Conservation (phyloP, 345 rosid genomes). For the Alliaria petiolata region DNA sequence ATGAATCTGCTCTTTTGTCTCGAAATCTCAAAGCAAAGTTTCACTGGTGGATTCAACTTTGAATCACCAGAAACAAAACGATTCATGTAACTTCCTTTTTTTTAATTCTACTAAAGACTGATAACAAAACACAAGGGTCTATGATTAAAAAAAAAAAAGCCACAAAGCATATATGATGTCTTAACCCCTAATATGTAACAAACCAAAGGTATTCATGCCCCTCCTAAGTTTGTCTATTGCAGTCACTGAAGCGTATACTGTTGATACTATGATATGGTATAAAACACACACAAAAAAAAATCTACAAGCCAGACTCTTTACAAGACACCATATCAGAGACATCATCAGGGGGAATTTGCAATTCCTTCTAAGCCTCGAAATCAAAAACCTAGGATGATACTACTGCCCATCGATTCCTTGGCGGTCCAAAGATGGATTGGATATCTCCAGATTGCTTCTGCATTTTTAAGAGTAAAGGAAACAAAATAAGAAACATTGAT, state of each 20-base stretch:
- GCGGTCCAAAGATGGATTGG: conserved; percentile 4
- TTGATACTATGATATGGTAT: conserved; percentile 8
- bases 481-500: background rate
- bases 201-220: background rate
- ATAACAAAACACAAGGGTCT: background rate
- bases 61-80: background rate
- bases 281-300: background rate
- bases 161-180: conserved; percentile 3
- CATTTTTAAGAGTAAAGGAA: background rate
- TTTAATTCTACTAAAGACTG: background rate
- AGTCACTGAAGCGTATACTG: background rate
- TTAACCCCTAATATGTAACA: background rate
- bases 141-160: background rate
- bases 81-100: background rate
- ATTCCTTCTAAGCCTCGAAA: background rate
- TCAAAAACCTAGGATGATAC: background rate
- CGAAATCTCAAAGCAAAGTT: background rate
- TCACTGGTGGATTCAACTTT: background rate
- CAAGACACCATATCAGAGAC: conserved; percentile 20
- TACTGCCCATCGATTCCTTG: conserved; percentile 18
- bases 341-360: background rate
- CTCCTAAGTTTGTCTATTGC: conserved; percentile 5
- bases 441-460: conserved; percentile 19
- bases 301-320: conserved; percentile 11
- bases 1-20: background rate